Evolutionary conservation across 1,139 yeast genomes (phyloP).

Genomic region (Yamadazyma blattariae): DNA sequence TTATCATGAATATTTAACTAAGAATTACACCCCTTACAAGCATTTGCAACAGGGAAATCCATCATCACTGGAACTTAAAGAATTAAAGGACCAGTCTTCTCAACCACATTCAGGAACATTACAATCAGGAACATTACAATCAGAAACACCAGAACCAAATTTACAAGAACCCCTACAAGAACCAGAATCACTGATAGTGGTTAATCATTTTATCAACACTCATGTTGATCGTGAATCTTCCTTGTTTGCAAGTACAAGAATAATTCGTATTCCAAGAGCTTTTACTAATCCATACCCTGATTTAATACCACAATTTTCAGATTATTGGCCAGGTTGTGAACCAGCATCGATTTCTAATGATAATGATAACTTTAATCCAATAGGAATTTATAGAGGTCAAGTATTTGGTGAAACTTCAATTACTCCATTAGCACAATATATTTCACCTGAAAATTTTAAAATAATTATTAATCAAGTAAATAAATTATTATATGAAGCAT

Average conservation of each 20-base stretch:
- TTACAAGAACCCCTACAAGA: too few relatives aligned
- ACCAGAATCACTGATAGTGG: slow-evolving; percentile 36
- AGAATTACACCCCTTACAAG: slow-evolving; percentile 29
- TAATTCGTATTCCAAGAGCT: slow-evolving; percentile 62
- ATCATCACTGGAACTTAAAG: too few relatives aligned
- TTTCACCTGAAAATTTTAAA: slow-evolving; percentile 33
- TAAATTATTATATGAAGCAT: slow-evolving; percentile 35
- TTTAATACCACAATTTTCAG: slow-evolving; percentile 59
- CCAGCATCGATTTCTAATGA: slow-evolving; percentile 53
- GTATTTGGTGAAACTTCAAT: slow-evolving; percentile 51
- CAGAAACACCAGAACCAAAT: not conserved
- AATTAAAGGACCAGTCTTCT: too few relatives aligned
- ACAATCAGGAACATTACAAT: too few relatives aligned
- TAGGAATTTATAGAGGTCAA: slow-evolving; percentile 40
- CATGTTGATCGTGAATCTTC: slow-evolving; percentile 26
- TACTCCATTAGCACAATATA: slow-evolving; percentile 50
- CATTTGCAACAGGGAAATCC: too few relatives aligned
- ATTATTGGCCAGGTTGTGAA: slow-evolving; percentile 59
- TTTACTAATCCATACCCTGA: slow-evolving; percentile 33
- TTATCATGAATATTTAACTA: slow-evolving; percentile 57
- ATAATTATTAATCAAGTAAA: slow-evolving; percentile 49
- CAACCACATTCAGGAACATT: too few relatives aligned
- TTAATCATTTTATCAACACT: slow-evolving; percentile 68
- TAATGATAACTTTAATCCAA: slow-evolving; percentile 22
- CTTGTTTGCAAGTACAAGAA: slow-evolving; percentile 49